Percentiles rank a stretch among this genome's conserved stretches.
These are phyloP conservation scores for Penicillium sp. DNA, from an alignment of 2,329 filamentous ascomycete species.

Conservation along the genomic window DNA sequence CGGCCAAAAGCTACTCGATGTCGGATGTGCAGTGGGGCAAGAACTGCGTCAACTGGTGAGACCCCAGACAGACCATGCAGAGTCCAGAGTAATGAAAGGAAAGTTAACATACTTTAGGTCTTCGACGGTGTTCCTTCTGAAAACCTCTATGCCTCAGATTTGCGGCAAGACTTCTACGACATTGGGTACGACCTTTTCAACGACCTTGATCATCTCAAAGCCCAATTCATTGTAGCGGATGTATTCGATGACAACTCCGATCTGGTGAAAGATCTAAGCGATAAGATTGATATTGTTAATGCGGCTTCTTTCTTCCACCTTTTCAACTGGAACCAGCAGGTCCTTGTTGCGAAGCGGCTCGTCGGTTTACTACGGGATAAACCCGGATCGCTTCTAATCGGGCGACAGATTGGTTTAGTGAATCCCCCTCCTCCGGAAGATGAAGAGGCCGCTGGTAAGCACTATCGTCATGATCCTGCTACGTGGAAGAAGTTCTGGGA, in stretches of 20 bases:
- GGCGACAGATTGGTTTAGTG: slow-evolving; percentile 21
- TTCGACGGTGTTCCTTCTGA: slow-evolving; percentile 50
- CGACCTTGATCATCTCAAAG: slow-evolving; percentile 42
- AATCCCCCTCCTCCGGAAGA: slow-evolving; percentile 12
- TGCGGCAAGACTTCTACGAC: slow-evolving; percentile 53
- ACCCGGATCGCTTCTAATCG: slow-evolving; percentile 24
- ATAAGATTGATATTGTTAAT: slow-evolving; percentile 41
- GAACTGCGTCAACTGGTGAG: slow-evolving; percentile 23
- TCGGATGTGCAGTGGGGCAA: slow-evolving; percentile 26
- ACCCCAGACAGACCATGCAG: neutral
- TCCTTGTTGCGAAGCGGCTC: slow-evolving; percentile 34
- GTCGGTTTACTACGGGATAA: slow-evolving; percentile 30
- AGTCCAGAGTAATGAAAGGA: neutral
- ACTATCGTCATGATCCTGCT: slow-evolving; percentile 50
- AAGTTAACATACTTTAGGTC: slow-evolving; percentile 4
- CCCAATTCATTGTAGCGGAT: slow-evolving; percentile 44
- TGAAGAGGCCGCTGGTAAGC: slow-evolving; percentile 7
- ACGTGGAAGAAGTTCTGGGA: slow-evolving; percentile 57
- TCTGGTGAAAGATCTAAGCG: slow-evolving; percentile 25
- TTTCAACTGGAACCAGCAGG: slow-evolving; percentile 35
- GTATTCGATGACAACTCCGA: slow-evolving; percentile 34
- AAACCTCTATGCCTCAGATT: slow-evolving; percentile 52
- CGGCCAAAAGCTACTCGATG: slow-evolving; percentile 22
- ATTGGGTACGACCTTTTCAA: slow-evolving; percentile 65
- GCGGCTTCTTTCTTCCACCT: slow-evolving; percentile 45